These are phyloP conservation scores for Kuraishia piskuri DNA, from an alignment of 805 yeast genomes.

Conservation along the genomic window DNA sequence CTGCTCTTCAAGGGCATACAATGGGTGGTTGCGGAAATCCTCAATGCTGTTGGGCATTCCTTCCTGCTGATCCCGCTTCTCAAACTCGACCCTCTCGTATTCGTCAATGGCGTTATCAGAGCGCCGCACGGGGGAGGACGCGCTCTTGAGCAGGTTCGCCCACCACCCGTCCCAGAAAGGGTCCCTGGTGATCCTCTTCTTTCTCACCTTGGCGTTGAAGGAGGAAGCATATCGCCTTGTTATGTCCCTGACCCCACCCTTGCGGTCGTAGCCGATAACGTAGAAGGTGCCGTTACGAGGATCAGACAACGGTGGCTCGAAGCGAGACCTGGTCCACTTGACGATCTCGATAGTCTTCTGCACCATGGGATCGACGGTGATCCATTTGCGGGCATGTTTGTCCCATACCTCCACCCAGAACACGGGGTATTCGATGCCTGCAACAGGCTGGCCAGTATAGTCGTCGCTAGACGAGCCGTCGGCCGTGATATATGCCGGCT, in stretches of 20 bases:
- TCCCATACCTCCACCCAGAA: conserved; percentile 97
- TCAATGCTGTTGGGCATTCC: conserved; percentile 82
- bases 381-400: conserved; percentile 59
- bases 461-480: conserved; percentile 2
- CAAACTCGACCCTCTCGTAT: conserved; percentile 53
- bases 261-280: conserved; percentile 66
- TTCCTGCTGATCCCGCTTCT: conserved; percentile 56
- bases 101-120: conserved; percentile 30
- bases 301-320: conserved; percentile 69
- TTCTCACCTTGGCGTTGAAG: conserved; percentile 68
- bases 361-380: conserved; percentile 78
- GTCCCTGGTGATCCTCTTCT: conserved; percentile 60
- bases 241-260: conserved; percentile 66
- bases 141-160: conserved; percentile 29
- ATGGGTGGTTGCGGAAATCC: conserved; percentile 83
- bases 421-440: conserved; percentile 41
- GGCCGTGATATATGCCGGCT: conserved; percentile 9
- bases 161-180: conserved; percentile 57
- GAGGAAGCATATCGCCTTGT: conserved; percentile 72
- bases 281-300: conserved; percentile 55
- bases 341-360: conserved; percentile 52
- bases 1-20: conserved; percentile 73
- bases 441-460: conserved; percentile 5
- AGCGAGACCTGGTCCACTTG: conserved; percentile 23
- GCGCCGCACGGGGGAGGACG: conserved; percentile 15